These are phyloP conservation scores for Albugo laibachii DNA, from an alignment of 352 stramenopile genomes.

Conservation along the genomic window DNA sequence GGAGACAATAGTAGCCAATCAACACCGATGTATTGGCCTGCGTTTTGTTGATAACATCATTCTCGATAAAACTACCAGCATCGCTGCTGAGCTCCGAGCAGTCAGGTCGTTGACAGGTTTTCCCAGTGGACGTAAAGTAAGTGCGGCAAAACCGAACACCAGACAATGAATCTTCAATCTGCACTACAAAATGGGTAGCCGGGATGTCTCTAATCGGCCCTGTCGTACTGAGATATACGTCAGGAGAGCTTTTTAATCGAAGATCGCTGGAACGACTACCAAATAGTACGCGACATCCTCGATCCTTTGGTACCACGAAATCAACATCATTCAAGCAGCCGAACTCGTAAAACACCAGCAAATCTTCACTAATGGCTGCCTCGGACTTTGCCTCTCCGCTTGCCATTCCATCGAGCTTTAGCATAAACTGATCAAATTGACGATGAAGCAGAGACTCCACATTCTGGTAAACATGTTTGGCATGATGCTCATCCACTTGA, in stretches of 20 bases:
- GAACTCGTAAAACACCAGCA: constrained; percentile 66
- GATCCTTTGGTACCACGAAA: constrained; percentile 13
- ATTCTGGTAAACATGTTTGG: constrained; percentile 26
- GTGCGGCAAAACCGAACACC: constrained; percentile 36
- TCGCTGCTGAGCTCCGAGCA: constrained; percentile 44
- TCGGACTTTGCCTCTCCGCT: constrained; percentile 24
- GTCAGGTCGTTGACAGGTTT: constrained; percentile 21
- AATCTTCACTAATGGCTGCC: constrained; percentile 32
- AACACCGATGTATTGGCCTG: constrained; percentile 13
- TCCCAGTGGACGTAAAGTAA: constrained; percentile 47
- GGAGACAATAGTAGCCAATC: constrained; percentile 15
- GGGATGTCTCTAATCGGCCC: constrained; percentile 7
- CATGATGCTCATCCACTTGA: constrained; percentile 29
- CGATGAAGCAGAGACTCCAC: constrained; percentile 27
- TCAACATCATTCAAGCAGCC: constrained; percentile 40
- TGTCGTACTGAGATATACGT: constrained; percentile 15
- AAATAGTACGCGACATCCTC: constrained; percentile 40
- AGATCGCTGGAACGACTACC: constrained; percentile 20
- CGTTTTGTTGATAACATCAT: constrained; percentile 6
- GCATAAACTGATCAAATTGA: constrained; percentile 41
- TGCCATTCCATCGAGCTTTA: constrained; percentile 48
- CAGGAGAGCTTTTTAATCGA: constrained; percentile 14
- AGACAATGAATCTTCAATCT: constrained; percentile 51
- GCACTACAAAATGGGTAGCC: constrained; percentile 42
- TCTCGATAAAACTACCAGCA: constrained; percentile 3